These are phyloP conservation scores for Kalanchoe fedtschenkoi DNA, from an alignment of 164 flowering plant genomes.

Conservation along the genomic window DNA sequence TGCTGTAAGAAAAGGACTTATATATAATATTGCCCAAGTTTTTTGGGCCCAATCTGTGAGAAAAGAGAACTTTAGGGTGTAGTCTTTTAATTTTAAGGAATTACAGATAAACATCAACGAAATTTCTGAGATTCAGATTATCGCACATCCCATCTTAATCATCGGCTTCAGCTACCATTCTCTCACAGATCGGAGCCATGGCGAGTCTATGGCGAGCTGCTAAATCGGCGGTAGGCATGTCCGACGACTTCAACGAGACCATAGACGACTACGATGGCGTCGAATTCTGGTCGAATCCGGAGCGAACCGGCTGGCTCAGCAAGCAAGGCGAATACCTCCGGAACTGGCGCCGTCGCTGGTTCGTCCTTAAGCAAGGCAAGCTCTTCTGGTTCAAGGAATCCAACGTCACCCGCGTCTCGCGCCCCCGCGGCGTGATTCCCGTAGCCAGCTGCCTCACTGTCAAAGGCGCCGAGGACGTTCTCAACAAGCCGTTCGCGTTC, in stretches of 20 bases:
- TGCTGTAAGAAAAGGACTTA: background rate
- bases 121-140: no score
- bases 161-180: background rate
- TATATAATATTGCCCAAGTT: background rate
- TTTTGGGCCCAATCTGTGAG: background rate
- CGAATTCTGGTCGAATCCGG: constrained; percentile 71
- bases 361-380: constrained; percentile 81
- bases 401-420: constrained; percentile 37
- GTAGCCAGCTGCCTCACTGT: constrained; percentile 68
- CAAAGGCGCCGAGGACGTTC: constrained; percentile 81
- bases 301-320: constrained; percentile 72
- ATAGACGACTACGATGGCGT: constrained; percentile 39
- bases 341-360: constrained; percentile 95
- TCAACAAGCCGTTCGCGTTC: constrained; percentile 65
- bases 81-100: background rate
- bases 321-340: constrained; percentile 90
- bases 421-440: constrained; percentile 73
- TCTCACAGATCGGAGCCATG: no score
- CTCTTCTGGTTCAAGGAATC: constrained; percentile 92
- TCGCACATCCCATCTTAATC: background rate
- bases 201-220: constrained; percentile 58
- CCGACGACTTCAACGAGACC: constrained; percentile 8
- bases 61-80: background rate
- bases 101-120: no score
- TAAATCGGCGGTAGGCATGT: constrained; percentile 18